Percentiles rank a stretch among this genome's conserved stretches.
These are phyloP conservation scores for Penicillium brevicompactum DNA, from an alignment of 2,329 filamentous ascomycete genomes.

Conservation along the genomic window DNA sequence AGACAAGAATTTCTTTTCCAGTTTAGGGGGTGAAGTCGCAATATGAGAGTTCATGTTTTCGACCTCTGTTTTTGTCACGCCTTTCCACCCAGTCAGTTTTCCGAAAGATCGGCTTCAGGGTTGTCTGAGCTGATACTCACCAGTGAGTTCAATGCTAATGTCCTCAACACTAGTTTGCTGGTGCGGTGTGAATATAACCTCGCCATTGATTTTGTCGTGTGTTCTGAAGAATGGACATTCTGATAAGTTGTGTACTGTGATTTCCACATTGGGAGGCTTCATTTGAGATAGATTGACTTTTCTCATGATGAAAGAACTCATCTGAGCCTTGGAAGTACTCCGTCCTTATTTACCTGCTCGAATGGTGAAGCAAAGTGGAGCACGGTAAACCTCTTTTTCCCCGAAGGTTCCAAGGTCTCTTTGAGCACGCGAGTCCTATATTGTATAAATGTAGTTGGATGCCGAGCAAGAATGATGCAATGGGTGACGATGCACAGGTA, in stretches of 20 bases:
- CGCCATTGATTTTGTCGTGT: slow-evolving; percentile 14
- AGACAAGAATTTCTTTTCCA: slow-evolving; percentile 14
- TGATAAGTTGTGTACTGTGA: neutral
- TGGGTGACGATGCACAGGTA: no score
- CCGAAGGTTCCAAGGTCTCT: no score
- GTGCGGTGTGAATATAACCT: slow-evolving; percentile 7
- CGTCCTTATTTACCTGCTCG: no score
- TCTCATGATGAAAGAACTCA: neutral
- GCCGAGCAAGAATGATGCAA: no score
- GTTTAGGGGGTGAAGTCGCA: slow-evolving; percentile 6
- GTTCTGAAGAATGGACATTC: slow-evolving; percentile 6
- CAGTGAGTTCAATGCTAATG: slow-evolving; percentile 6
- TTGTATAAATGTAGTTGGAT: no score
- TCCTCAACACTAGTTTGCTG: neutral
- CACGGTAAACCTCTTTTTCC: no score
- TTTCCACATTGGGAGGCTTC: neutral
- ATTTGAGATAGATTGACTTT: neutral
- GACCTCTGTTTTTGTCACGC: slow-evolving; percentile 8
- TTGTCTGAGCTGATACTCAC: neutral
- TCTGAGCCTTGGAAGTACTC: neutral
- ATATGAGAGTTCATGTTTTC: slow-evolving; percentile 20
- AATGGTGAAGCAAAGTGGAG: no score
- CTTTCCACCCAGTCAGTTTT: slow-evolving; percentile 1
- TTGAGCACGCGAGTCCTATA: no score
- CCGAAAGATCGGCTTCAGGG: no score